Evolutionary conservation across 345 rosid genomes (phyloP).

Genomic region (Populus simonii): DNA sequence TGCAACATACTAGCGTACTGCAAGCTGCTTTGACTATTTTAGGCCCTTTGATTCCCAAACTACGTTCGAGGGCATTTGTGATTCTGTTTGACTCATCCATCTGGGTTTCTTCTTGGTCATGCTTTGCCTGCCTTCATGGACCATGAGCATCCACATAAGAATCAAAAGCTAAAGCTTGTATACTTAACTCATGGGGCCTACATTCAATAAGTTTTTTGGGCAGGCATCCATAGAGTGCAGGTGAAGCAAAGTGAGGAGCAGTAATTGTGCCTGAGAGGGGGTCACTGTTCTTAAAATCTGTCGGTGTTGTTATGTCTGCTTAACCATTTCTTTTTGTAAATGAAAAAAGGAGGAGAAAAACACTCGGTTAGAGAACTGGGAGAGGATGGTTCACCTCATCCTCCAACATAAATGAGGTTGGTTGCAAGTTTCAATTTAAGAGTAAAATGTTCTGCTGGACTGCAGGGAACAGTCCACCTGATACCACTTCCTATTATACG

Average conservation of each 20-base stretch:
- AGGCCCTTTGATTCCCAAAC: not conserved
- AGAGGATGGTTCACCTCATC: no score
- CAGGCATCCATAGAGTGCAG: slow-evolving; percentile 54
- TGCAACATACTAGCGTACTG: not conserved
- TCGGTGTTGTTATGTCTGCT: slow-evolving; percentile 4
- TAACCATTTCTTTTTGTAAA: not conserved
- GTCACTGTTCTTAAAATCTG: slow-evolving; percentile 2
- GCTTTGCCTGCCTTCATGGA: not conserved
- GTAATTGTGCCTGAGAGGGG: not conserved
- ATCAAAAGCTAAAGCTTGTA: slow-evolving; percentile 18
- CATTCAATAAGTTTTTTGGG: slow-evolving; percentile 19
- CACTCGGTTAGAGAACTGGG: not conserved
- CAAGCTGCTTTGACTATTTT: slow-evolving; percentile 1
- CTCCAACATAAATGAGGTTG: slow-evolving; percentile 25
- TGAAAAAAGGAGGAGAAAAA: not conserved
- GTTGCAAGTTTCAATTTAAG: slow-evolving; percentile 11
- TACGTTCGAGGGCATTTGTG: not conserved
- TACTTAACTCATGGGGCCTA: slow-evolving; percentile 25
- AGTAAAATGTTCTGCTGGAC: slow-evolving; percentile 23
- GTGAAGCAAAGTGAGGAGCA: slow-evolving; percentile 46
- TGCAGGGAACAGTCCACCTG: not conserved
- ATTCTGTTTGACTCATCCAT: not conserved
- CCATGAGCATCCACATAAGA: not conserved
- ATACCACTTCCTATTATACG: not conserved
- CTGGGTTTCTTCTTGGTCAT: not conserved